Conservation (phyloP, 345 rosid genomes). For the Turnera subulata region DNA sequence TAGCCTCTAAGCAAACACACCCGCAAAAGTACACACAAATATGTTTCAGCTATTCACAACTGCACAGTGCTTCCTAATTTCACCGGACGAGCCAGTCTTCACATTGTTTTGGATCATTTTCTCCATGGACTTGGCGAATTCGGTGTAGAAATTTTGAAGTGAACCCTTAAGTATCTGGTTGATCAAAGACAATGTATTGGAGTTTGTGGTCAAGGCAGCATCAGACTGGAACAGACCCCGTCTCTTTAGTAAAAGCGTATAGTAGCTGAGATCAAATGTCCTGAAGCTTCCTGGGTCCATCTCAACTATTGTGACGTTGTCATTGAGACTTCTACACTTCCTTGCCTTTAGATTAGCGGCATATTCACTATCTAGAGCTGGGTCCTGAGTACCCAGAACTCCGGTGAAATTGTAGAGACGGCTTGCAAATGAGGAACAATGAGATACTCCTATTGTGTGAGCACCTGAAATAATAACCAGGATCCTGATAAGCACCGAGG, state of each 20-base stretch:
- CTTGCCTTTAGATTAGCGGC: constrained; percentile 54
- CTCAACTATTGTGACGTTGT: constrained; percentile 54
- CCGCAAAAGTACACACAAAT: neutral
- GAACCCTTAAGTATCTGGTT: constrained; percentile 48
- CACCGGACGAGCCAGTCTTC: constrained; percentile 56
- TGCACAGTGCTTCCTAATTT: constrained; percentile 67
- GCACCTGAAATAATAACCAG: constrained; percentile 43
- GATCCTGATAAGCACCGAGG: neutral
- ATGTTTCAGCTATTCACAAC: constrained; percentile 39
- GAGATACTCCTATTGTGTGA: constrained; percentile 72
- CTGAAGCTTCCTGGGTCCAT: constrained; percentile 78
- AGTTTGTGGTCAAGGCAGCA: constrained; percentile 49
- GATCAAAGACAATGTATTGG: constrained; percentile 37
- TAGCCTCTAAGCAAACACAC: too few relatives aligned
- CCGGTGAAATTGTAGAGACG: constrained; percentile 70
- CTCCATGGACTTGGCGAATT: constrained; percentile 65
- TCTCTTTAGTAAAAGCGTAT: constrained; percentile 41
- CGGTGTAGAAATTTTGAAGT: constrained; percentile 32
- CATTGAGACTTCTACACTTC: constrained; percentile 50
- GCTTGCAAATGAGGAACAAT: constrained; percentile 48
- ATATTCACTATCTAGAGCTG: constrained; percentile 56
- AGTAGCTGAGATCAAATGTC: constrained; percentile 71
- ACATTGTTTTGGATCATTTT: constrained; percentile 62
- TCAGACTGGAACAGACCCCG: constrained; percentile 74
- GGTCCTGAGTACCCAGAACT: constrained; percentile 51